Evolutionary conservation across 345 rosid genomes (phyloP).

Genomic region (Sonneratia caseolaris): DNA sequence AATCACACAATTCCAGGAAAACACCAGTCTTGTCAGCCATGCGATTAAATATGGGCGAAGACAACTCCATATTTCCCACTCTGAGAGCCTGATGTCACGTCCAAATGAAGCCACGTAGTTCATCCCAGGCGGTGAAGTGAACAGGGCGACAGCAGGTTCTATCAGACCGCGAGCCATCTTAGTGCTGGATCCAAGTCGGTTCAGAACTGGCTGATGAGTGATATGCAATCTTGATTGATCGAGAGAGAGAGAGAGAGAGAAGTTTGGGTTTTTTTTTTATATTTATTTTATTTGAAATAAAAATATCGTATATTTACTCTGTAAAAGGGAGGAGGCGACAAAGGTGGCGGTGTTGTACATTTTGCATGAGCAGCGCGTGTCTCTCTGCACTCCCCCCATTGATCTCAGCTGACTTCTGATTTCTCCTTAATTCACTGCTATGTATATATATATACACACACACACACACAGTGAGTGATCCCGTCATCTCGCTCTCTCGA

Average conservation of each 20-base stretch:
- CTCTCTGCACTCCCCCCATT: background rate
- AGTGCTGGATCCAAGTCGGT: no score
- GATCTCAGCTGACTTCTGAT: no score
- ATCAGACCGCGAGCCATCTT: conserved; percentile 8
- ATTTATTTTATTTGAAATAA: no score
- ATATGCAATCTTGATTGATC: conserved; percentile 1
- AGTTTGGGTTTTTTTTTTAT: no score
- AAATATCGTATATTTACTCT: no score
- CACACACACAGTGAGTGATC: background rate
- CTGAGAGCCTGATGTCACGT: conserved; percentile 51
- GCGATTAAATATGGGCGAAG: conserved; percentile 30
- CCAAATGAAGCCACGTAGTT: conserved; percentile 65
- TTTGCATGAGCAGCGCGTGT: background rate
- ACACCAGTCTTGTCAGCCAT: conserved; percentile 48
- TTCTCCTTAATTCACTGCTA: no score
- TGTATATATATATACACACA: background rate
- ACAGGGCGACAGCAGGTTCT: conserved; percentile 37
- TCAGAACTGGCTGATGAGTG: conserved; percentile 13
- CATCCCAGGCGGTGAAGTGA: conserved; percentile 34
- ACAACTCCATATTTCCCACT: conserved; percentile 35
- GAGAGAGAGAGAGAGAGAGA: no score
- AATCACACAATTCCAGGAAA: conserved; percentile 62
- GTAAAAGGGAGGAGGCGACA: background rate
- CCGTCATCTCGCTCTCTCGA: no score
- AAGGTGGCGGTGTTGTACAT: background rate